Conservation (phyloP, 2,329 filamentous ascomycete species). For the Scytalidium lignicola region DNA sequence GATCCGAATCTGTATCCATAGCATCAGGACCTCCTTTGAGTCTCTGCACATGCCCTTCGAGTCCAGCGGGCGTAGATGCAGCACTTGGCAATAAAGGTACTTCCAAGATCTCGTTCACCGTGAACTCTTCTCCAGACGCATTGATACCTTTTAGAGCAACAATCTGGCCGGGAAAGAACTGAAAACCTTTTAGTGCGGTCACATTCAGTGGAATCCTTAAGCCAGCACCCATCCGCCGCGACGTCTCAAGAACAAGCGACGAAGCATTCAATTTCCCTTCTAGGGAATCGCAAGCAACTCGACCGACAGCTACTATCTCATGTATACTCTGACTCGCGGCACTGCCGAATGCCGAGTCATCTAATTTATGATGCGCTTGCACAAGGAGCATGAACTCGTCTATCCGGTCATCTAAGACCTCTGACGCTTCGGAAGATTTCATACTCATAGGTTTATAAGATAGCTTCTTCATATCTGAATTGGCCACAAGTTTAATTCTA, state of each 20-base stretch:
- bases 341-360: constrained; percentile 79
- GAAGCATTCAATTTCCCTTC: constrained; percentile 83
- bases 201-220: constrained; percentile 76
- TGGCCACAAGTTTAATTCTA: constrained; percentile 78
- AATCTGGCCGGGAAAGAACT: constrained; percentile 93
- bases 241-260: constrained; percentile 84
- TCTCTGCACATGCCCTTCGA: constrained; percentile 65
- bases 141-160: constrained; percentile 85
- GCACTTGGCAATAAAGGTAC: constrained; percentile 71
- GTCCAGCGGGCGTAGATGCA: constrained; percentile 59
- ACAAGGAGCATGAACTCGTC: constrained; percentile 78
- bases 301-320: constrained; percentile 83
- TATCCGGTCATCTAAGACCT: constrained; percentile 91
- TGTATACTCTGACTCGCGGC: constrained; percentile 79
- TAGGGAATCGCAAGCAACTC: constrained; percentile 82
- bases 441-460: constrained; percentile 89
- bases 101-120: constrained; percentile 69
- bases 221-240: constrained; percentile 76
- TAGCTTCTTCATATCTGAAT: constrained; percentile 86
- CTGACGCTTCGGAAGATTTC: constrained; percentile 88
- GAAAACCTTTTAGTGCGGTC: constrained; percentile 61
- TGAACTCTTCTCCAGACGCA: constrained; percentile 76
- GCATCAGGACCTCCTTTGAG: constrained; percentile 60
- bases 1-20: constrained; percentile 53
- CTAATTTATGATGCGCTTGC: constrained; percentile 68